Conservation (phyloP, 1,139 yeast species). For the Pichia sp. region DNA sequence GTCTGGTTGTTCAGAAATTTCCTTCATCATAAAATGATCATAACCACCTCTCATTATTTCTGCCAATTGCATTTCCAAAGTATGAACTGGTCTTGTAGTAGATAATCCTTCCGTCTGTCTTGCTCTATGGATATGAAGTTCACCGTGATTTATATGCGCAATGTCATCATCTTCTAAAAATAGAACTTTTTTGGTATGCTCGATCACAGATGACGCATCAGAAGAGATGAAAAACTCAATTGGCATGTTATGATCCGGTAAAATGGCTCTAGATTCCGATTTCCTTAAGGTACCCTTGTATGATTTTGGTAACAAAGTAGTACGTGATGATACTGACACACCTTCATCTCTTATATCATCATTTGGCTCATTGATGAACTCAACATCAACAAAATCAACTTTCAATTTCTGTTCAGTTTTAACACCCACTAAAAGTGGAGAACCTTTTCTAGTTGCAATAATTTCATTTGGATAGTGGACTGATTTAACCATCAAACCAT, state of each 20-base stretch:
- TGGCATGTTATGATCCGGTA: constrained; percentile 39
- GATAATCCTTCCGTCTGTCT: constrained; percentile 87
- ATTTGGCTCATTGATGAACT: constrained; percentile 62
- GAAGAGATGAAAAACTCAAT: constrained; percentile 95
- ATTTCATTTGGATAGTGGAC: constrained; percentile 92
- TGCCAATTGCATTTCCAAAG: constrained; percentile 93
- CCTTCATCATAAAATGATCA: constrained; percentile 97
- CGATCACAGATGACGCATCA: constrained; percentile 96
- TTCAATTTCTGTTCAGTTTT: constrained; percentile 91
- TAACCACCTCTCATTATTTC: constrained; percentile 98
- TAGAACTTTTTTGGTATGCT: constrained; percentile 94
- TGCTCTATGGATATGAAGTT: constrained; percentile 95
- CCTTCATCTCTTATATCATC: constrained; percentile 21
- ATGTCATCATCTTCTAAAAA: constrained; percentile 97
- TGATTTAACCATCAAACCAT: constrained; percentile 90
- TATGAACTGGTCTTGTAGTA: constrained; percentile 90
- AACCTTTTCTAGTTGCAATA: constrained; percentile 96
- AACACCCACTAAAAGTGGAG: constrained; percentile 95
- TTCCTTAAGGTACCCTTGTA: constrained; percentile 22
- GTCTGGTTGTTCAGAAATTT: constrained; percentile 97
- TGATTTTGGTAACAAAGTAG: constrained; percentile 9
- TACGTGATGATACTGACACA: constrained; percentile 6
- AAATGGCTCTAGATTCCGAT: constrained; percentile 29
- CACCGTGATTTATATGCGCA: constrained; percentile 97
- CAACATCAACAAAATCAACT: constrained; percentile 97